Percentiles rank a stretch among this genome's conserved stretches.
Conservation (phyloP, 2,329 filamentous ascomycete species). For the Ophiostoma ulmi region DNA sequence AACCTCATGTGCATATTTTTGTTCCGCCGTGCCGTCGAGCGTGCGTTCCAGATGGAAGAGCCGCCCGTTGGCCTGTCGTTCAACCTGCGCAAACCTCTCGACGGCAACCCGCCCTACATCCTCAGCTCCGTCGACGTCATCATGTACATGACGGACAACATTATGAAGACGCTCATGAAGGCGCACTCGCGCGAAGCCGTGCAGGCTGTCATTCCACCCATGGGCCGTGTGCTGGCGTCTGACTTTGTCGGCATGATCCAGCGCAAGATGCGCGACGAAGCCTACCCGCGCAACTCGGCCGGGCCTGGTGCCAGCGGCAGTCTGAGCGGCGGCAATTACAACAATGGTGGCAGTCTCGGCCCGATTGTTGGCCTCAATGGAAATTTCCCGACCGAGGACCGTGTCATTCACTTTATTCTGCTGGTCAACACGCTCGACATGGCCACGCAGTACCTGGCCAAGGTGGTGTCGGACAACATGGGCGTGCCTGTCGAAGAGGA, state of each 20-base stretch:
- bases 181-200: conserved; percentile 79
- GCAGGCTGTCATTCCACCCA: conserved; percentile 68
- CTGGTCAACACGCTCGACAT: conserved; percentile 95
- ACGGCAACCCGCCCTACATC: conserved; percentile 77
- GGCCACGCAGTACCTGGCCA: conserved; percentile 80
- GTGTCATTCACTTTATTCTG: conserved; percentile 82
- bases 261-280: conserved; percentile 94
- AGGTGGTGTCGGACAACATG: conserved; percentile 71
- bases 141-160: conserved; percentile 97
- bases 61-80: conserved; percentile 73
- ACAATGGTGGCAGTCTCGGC: background rate
- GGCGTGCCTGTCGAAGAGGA: conserved; percentile 39
- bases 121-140: conserved; percentile 95
- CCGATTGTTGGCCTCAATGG: conserved; percentile 44
- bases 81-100: conserved; percentile 62
- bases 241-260: conserved; percentile 98
- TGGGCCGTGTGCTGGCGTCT: conserved; percentile 73
- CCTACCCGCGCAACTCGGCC: conserved; percentile 68
- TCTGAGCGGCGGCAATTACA: background rate
- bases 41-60: conserved; percentile 95
- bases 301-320: conserved; percentile 40
- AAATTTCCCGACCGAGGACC: conserved; percentile 78
- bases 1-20: conserved; percentile 94
- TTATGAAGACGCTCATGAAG: conserved; percentile 77
- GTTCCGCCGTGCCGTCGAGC: conserved; percentile 92